phyloP scores from a whole-genome alignment of 768 basidiomycete genomes.

The Dacryopinax primogenitus region DNA sequence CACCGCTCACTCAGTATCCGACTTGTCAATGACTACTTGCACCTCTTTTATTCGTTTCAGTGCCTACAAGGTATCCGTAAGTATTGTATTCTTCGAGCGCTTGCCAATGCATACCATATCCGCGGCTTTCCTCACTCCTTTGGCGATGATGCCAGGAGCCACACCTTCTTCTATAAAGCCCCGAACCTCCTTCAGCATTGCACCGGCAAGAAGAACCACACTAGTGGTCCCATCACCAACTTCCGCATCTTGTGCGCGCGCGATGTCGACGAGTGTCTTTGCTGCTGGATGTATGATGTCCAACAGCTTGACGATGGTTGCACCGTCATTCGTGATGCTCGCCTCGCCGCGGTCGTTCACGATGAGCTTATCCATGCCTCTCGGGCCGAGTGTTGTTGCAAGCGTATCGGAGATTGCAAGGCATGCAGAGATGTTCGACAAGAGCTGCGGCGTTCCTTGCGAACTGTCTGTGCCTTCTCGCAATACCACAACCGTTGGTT shows the following conservation, averaged over 20 bases:
- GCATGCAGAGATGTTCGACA: conserved; percentile 95
- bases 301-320: conserved; percentile 91
- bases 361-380: conserved; percentile 98
- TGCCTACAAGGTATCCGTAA: conserved; percentile 39
- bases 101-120: conserved; percentile 50
- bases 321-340: conserved; percentile 99
- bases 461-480: conserved; percentile 94
- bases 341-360: conserved; percentile 88
- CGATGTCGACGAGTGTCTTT: conserved; percentile 94
- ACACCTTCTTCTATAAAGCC: conserved; percentile 92
- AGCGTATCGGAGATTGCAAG: conserved; percentile 85
- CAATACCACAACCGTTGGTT: conserved; percentile 94
- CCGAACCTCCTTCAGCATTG: conserved; percentile 84
- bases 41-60: conserved; percentile 76
- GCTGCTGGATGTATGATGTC: conserved; percentile 98
- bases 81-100: conserved; percentile 8
- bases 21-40: conserved; percentile 80
- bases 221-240: conserved; percentile 97
- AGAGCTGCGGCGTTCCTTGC: conserved; percentile 80
- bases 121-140: conserved; percentile 79
- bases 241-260: conserved; percentile 94
- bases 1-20: conserved; percentile 63
- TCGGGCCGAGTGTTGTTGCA: conserved; percentile 87
- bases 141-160: conserved; percentile 95
- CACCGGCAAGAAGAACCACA: conserved; percentile 87